Base-by-base conservation (phyloP, 1,284 basidiomycete species). In the Rhodotorula sp. region DNA sequence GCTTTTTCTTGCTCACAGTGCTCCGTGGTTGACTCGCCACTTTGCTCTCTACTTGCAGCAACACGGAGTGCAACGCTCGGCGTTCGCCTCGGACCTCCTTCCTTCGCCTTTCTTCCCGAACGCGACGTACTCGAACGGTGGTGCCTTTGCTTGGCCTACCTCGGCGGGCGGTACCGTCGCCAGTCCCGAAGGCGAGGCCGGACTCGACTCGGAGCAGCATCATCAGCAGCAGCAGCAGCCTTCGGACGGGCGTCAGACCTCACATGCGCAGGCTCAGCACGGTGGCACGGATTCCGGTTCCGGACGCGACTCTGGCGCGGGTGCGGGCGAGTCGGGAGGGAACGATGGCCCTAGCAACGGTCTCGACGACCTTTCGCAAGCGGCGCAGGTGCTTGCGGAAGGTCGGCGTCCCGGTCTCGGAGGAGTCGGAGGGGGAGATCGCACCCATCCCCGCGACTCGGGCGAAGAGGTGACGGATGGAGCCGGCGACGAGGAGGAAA, bases 61-160 rank as follows among this genome's bases (percentile, higher is more conserved):
- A 39, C 62, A 66, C 46, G 65, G 51, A 12, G 46, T 63, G 2
- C 71, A 64, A 3, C 34, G 43, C 20, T 58, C 64, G 5, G 70
- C 73, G 1, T 76, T 67, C 56, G 74, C 74, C 4, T 54, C 67
- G 20, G 72, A 76, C 56, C 60, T 76, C 7, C 61, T 76, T 6
- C 69, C 72, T 20, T 76, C 74, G 5, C 74, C 74, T 1, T 73
- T 73, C 64, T 66, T 56, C 60, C 72, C 72, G 8, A 39, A 5
- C 20, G 39, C 31, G 15, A 5, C 23, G 21, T 26, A 29, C 16
- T 12, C 52, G 16, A 12, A 23, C 15, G 15, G 20, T 2, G 16
- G n/a, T 8, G 26, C 52, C 1, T 56, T 46, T 26, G 18, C 47
- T 20, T 62, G 54, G 54, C 54, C 54, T 3, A 31, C 54, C 16